Base-by-base conservation (phyloP, 2,329 filamentous ascomycete genomes). In the Fusarium udum region DNA sequence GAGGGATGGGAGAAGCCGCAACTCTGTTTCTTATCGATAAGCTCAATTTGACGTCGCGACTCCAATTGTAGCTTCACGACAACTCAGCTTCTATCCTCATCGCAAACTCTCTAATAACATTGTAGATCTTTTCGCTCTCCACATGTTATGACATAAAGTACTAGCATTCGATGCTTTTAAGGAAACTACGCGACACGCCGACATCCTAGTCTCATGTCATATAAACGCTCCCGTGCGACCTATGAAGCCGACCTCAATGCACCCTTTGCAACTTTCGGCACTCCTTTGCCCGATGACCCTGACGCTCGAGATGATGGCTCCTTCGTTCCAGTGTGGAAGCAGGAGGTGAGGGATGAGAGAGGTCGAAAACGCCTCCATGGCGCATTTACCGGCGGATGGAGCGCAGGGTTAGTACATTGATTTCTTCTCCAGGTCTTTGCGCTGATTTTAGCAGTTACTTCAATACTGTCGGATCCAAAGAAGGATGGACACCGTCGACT, bases 401-500 rank as follows among this genome's bases (percentile, higher is more conserved):
- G 95, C 85, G 96, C 96, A 85, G 96, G 96, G 92, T 95, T 89
- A 85, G 91, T 51, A 51, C 46, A n/a, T 18, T 34, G 16, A 31
- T n/a, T n/a, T 60, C 52, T 26, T 40, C 32, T 14, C 36, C 26
- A 26, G 20, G 16, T 32, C 40, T 43, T 55, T 43, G 49, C 59
- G 58, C 68, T 76, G 57, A 77, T 67, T 48, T 45, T 58, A 34
- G 22, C 43, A 95, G 94, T 76, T 98, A 98, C 84, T 98, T 96
- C 85, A 99, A 99, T 81, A 97, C 95, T 10, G 96, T 98, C 75
- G 96, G 96, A 60, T 98, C 95, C 64, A 98, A 98, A 83, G 95
- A 99, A 86, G 96, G 96, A 85, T 99, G 95, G 95, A 92, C 94
- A 2, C 96, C 96, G 4, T 91, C 94, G 28, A 92, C 93, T 1